phyloP scores from a whole-genome alignment of 2,329 filamentous ascomycete genomes.

The Cyphellophora europaea region DNA sequence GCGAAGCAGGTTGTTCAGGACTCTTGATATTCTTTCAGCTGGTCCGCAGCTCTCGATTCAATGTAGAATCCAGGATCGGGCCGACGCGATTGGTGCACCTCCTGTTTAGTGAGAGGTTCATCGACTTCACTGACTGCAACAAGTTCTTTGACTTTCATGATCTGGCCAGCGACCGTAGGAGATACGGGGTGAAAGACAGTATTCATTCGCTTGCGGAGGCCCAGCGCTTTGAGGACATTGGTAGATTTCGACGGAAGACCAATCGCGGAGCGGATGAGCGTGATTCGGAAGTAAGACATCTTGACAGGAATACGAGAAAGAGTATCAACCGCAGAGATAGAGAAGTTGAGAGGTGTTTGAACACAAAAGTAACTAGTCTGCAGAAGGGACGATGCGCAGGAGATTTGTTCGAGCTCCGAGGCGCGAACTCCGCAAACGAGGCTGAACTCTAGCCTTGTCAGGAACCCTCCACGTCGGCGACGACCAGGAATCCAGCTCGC shows the following conservation, averaged over 20 bases:
- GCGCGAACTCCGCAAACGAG: background rate
- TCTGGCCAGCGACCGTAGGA: constrained; percentile 74
- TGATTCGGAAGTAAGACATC: constrained; percentile 65
- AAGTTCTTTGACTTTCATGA: constrained; percentile 89
- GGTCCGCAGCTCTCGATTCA: constrained; percentile 43
- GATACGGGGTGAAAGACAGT: constrained; percentile 84
- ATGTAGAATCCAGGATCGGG: constrained; percentile 75
- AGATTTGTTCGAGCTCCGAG: background rate
- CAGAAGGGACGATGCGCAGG: background rate
- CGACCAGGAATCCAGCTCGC: too few relatives aligned
- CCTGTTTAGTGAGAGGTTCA: constrained; percentile 48
- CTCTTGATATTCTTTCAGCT: constrained; percentile 2
- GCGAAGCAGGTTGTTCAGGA: background rate
- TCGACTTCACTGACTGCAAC: constrained; percentile 75
- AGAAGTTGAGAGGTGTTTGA: too few relatives aligned
- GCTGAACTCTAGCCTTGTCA: too few relatives aligned
- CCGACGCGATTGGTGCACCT: constrained; percentile 62
- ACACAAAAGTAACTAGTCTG: background rate
- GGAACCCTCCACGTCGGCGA: too few relatives aligned
- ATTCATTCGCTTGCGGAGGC: constrained; percentile 72
- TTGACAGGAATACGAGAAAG: too few relatives aligned
- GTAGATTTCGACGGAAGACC: constrained; percentile 71
- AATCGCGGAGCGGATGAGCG: constrained; percentile 80
- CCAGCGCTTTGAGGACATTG: constrained; percentile 75
- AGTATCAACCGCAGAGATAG: too few relatives aligned